Percentiles rank a stretch among this genome's conserved stretches.
Conservation (phyloP, 202 grass and related monocot species). For the Tripidium arundinaceum region DNA sequence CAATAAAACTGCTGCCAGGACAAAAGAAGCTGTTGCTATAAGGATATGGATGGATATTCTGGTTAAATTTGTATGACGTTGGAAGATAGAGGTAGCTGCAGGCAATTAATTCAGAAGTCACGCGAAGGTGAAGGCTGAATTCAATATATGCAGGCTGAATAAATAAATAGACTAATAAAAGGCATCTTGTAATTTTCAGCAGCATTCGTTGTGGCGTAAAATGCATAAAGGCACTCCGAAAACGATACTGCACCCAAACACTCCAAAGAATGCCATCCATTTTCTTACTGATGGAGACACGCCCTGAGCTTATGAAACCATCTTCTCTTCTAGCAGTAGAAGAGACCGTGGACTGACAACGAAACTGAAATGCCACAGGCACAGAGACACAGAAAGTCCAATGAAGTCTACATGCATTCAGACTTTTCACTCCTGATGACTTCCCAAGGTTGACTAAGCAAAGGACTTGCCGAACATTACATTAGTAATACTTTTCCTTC, state of each 20-base stretch:
- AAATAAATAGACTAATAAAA: background rate
- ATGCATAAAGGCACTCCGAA: conserved; percentile 2
- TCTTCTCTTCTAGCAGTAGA: background rate
- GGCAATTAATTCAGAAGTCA: background rate
- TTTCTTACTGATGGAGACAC: conserved; percentile 17
- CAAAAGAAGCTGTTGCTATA: background rate
- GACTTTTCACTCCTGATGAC: background rate
- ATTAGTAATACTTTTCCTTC: background rate
- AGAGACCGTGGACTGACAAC: background rate
- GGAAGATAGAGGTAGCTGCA: background rate
- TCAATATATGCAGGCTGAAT: background rate
- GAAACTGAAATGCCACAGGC: background rate
- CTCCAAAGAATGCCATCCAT: background rate
- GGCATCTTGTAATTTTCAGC: background rate
- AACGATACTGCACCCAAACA: background rate
- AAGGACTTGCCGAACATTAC: background rate
- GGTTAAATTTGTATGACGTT: background rate
- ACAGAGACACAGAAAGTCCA: background rate
- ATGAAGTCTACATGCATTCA: background rate
- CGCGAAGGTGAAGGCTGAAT: background rate
- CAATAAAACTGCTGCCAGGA: background rate
- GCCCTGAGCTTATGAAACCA: background rate
- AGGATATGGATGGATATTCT: background rate
- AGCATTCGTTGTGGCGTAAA: background rate
- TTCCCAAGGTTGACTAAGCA: background rate